phyloP scores from a whole-genome alignment of 306 rosid genomes.

The Corylus heterophylla region DNA sequence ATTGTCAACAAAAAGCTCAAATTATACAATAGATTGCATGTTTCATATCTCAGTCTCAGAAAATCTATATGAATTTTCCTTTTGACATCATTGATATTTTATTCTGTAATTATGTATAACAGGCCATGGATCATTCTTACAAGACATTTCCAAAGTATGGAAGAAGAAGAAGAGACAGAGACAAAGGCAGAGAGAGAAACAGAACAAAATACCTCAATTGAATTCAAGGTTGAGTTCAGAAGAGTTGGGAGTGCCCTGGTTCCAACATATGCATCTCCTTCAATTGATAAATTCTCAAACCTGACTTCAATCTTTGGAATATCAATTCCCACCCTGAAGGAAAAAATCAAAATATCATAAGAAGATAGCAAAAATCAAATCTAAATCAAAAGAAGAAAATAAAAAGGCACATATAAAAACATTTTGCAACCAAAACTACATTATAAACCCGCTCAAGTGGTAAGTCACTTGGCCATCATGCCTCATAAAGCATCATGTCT shows the following conservation, averaged over 20 bases:
- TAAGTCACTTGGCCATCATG: no score
- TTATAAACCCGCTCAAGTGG: no score
- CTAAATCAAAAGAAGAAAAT: neutral
- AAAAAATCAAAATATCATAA: constrained; percentile 1
- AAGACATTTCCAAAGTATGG: neutral
- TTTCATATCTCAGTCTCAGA: neutral
- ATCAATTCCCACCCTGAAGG: constrained; percentile 67
- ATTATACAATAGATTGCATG: neutral
- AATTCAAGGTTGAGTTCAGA: constrained; percentile 61
- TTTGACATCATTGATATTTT: neutral
- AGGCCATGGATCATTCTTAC: neutral
- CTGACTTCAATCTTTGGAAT: constrained; percentile 80
- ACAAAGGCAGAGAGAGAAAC: no score
- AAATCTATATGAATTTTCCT: neutral
- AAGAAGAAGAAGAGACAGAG: neutral
- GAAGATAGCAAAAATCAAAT: neutral
- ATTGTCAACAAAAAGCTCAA: neutral
- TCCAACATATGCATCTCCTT: constrained; percentile 82
- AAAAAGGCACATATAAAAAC: neutral
- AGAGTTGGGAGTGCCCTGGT: constrained; percentile 82
- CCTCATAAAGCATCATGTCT: no score
- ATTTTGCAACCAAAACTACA: neutral
- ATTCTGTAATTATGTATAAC: neutral
- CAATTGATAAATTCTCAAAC: constrained; percentile 57
- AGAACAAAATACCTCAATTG: constrained; percentile 50